Evolutionary conservation across 495 filamentous ascomycete genomes (phyloP).

Genomic region (Penicillium ucsense): DNA sequence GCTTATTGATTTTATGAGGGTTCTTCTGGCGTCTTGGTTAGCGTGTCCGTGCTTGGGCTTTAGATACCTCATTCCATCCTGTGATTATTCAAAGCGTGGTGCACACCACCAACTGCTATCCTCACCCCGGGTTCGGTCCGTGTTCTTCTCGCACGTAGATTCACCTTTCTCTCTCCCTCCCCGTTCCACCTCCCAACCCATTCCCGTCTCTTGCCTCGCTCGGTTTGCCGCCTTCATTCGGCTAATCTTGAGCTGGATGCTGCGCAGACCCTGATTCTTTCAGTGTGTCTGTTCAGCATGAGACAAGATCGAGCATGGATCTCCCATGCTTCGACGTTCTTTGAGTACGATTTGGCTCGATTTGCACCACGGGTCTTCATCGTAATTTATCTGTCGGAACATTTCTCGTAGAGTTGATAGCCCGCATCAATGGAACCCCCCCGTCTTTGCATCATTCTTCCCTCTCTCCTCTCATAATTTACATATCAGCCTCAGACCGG

Average conservation of each 20-base stretch:
- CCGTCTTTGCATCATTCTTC: too few species aligned
- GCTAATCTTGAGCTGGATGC: conserved; percentile 52
- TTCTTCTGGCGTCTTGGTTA: conserved; percentile 16
- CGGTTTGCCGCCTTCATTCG: conserved; percentile 36
- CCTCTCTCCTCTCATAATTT: too few species aligned
- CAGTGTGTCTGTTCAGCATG: conserved; percentile 23
- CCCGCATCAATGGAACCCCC: too few species aligned
- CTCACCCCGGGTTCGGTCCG: neutral
- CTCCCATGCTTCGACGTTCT: conserved; percentile 31
- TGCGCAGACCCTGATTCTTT: conserved; percentile 8
- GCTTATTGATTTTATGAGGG: conserved; percentile 51
- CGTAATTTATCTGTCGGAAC: conserved; percentile 47
- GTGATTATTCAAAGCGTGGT: conserved; percentile 13
- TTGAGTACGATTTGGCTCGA: conserved; percentile 46
- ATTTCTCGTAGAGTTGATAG: conserved; percentile 11
- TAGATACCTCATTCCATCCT: conserved; percentile 20
- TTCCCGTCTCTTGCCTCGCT: conserved; percentile 47
- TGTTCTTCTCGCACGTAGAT: too few species aligned
- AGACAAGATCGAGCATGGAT: conserved; percentile 38
- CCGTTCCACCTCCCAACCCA: neutral
- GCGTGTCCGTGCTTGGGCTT: conserved; percentile 14
- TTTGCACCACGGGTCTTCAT: conserved; percentile 28
- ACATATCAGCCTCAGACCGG: too few species aligned
- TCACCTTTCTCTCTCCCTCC: too few species aligned
- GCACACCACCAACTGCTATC: conserved; percentile 4